These are phyloP conservation scores for Aurinia saxatilis DNA, from an alignment of 345 rosid genomes.

Conservation along the genomic window DNA sequence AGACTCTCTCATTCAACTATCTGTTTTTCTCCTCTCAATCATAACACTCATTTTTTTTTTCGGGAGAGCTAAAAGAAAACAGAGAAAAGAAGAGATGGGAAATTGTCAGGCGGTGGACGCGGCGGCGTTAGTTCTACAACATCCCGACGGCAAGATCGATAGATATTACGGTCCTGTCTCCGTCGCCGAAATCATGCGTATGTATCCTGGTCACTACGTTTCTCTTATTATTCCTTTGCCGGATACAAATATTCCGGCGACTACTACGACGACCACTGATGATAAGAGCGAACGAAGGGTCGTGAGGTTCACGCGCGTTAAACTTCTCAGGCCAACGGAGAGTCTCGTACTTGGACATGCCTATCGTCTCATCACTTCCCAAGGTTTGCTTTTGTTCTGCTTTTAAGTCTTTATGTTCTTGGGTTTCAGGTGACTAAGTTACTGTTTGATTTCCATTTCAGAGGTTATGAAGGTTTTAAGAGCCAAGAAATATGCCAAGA, in stretches of 20 bases:
- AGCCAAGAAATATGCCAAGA: slow-evolving; percentile 72
- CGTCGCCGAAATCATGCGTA: slow-evolving; percentile 72
- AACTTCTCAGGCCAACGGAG: slow-evolving; percentile 82
- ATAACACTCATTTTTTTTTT: background rate
- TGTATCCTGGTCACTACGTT: slow-evolving; percentile 90
- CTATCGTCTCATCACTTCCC: slow-evolving; percentile 83
- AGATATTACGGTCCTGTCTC: slow-evolving; percentile 63
- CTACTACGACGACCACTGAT: background rate
- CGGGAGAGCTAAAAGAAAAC: no score
- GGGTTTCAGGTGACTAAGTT: no score
- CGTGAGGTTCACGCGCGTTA: slow-evolving; percentile 64
- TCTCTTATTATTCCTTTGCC: slow-evolving; percentile 90
- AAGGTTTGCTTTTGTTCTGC: slow-evolving; percentile 57
- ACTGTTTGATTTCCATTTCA: slow-evolving; percentile 15
- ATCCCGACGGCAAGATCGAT: slow-evolving; percentile 75
- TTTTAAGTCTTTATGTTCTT: no score
- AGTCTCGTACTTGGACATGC: slow-evolving; percentile 91
- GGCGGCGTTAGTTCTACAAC: slow-evolving; percentile 87
- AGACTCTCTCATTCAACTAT: slow-evolving; percentile 11
- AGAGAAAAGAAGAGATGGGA: slow-evolving; percentile 45
- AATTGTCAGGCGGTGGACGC: slow-evolving; percentile 97
- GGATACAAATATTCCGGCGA: slow-evolving; percentile 21
- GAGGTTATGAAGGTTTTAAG: slow-evolving; percentile 85
- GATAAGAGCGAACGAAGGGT: slow-evolving; percentile 12
- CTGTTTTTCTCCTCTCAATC: slow-evolving; percentile 5